These are phyloP conservation scores for Penicillium soppii DNA, from an alignment of 495 filamentous ascomycete genomes.

Conservation along the genomic window DNA sequence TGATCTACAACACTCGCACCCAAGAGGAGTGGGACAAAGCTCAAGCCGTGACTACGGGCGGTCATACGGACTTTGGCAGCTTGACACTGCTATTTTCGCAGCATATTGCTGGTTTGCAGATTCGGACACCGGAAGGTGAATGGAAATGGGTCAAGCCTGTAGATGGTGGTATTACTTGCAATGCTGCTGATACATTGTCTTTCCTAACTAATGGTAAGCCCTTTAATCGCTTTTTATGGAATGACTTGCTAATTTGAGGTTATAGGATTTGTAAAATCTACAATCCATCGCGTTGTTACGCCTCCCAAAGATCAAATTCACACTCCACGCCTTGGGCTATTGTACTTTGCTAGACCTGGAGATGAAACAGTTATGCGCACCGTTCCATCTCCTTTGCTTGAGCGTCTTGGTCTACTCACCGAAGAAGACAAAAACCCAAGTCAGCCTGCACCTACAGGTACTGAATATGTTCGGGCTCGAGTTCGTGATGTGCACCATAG, in stretches of 20 bases:
- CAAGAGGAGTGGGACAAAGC: constrained; percentile 44
- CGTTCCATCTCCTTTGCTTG: constrained; percentile 44
- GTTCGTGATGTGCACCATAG: constrained; percentile 46
- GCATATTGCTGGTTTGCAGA: constrained; percentile 52
- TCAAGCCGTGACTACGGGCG: constrained; percentile 42
- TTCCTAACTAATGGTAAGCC: constrained; percentile 37
- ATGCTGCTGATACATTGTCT: constrained; percentile 46
- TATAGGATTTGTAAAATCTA: constrained; percentile 43
- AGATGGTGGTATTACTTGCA: constrained; percentile 45
- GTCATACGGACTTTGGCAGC: constrained; percentile 56
- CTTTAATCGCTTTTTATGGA: background rate
- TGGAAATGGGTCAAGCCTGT: constrained; percentile 51
- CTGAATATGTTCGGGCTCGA: constrained; percentile 47
- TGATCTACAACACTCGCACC: constrained; percentile 52
- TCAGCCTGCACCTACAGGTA: constrained; percentile 32
- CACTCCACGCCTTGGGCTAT: constrained; percentile 42
- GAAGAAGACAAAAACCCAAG: constrained; percentile 28
- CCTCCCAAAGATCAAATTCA: constrained; percentile 46
- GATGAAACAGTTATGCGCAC: constrained; percentile 44
- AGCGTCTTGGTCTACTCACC: constrained; percentile 42
- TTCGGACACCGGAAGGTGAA: constrained; percentile 40
- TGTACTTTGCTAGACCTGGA: constrained; percentile 45
- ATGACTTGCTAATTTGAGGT: background rate
- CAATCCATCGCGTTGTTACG: constrained; percentile 49
- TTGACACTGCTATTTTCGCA: constrained; percentile 57